These are phyloP conservation scores for Fusarium keratoplasticum DNA, from an alignment of 2,329 filamentous ascomycete species.

Conservation along the genomic window DNA sequence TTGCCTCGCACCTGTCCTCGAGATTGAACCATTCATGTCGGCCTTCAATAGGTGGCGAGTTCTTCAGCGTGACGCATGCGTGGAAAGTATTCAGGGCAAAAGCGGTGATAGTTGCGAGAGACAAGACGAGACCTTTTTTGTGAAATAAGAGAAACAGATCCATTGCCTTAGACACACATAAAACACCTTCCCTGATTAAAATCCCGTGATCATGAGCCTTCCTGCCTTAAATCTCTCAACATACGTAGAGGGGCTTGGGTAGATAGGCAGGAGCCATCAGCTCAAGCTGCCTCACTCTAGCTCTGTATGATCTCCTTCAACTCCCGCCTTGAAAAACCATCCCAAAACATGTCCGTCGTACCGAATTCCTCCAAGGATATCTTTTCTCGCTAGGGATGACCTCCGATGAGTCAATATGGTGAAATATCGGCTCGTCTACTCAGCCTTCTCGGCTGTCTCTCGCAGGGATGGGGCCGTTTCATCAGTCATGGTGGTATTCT, in stretches of 20 bases:
- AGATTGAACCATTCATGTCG: not conserved
- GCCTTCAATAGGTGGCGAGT: not conserved
- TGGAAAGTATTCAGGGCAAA: not conserved
- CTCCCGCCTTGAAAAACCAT: not conserved
- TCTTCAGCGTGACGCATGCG: not conserved
- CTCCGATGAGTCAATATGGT: constrained; percentile 1
- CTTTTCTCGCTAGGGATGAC: not conserved
- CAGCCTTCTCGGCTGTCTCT: constrained; percentile 61
- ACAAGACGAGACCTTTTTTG: constrained; percentile 12
- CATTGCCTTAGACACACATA: not conserved
- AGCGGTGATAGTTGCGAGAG: constrained; percentile 31
- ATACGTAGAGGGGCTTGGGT: not conserved
- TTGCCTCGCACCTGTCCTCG: not conserved
- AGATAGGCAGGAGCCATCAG: not conserved
- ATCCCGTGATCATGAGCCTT: not conserved
- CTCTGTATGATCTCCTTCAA: not conserved
- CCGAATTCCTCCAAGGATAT: not conserved
- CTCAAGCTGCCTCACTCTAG: not conserved
- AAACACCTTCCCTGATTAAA: not conserved
- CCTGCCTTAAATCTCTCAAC: not conserved
- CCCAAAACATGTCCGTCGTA: not conserved
- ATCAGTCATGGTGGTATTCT: constrained; percentile 61
- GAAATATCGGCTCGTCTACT: constrained; percentile 47
- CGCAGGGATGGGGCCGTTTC: constrained; percentile 63
- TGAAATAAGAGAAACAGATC: constrained; percentile 3